Evolutionary conservation across 2,329 filamentous ascomycete genomes (phyloP).

Genomic region (Colletotrichum liaoningense): DNA sequence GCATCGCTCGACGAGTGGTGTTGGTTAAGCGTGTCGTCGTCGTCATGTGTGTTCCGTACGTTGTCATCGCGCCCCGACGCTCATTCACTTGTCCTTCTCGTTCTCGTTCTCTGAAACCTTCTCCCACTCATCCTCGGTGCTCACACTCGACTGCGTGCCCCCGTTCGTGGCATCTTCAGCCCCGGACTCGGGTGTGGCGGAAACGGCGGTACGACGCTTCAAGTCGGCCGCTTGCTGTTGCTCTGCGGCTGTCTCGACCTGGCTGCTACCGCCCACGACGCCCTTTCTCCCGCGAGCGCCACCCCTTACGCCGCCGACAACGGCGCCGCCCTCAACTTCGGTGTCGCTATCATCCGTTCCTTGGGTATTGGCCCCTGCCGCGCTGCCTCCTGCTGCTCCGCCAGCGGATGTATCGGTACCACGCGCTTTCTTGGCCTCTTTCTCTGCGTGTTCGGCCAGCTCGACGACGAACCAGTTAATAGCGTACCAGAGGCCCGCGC

Average conservation of each 20-base stretch:
- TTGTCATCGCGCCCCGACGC: neutral
- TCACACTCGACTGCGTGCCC: slow-evolving; percentile 68
- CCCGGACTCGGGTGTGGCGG: slow-evolving; percentile 41
- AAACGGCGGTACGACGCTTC: slow-evolving; percentile 56
- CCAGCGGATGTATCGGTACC: slow-evolving; percentile 38
- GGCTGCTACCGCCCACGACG: slow-evolving; percentile 48
- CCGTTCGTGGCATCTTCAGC: slow-evolving; percentile 44
- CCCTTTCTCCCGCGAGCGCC: slow-evolving; percentile 19
- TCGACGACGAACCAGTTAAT: slow-evolving; percentile 97
- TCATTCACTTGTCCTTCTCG: slow-evolving; percentile 65
- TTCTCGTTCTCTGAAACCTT: slow-evolving; percentile 83
- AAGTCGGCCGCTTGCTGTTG: slow-evolving; percentile 52
- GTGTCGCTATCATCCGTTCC: slow-evolving; percentile 59
- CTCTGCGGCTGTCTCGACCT: slow-evolving; percentile 55
- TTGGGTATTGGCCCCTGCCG: slow-evolving; percentile 40
- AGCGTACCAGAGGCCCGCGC: slow-evolving; percentile 86
- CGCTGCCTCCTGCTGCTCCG: slow-evolving; percentile 40
- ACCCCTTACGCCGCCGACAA: neutral
- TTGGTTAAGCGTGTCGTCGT: neutral
- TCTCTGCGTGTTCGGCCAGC: slow-evolving; percentile 54
- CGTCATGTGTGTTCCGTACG: neutral
- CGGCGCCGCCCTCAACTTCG: slow-evolving; percentile 54
- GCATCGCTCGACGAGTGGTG: neutral
- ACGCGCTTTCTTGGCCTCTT: slow-evolving; percentile 56
- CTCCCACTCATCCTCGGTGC: slow-evolving; percentile 98